Conservation (phyloP, 2,329 filamentous ascomycete species). For the Rhynchosporium graminicola region DNA sequence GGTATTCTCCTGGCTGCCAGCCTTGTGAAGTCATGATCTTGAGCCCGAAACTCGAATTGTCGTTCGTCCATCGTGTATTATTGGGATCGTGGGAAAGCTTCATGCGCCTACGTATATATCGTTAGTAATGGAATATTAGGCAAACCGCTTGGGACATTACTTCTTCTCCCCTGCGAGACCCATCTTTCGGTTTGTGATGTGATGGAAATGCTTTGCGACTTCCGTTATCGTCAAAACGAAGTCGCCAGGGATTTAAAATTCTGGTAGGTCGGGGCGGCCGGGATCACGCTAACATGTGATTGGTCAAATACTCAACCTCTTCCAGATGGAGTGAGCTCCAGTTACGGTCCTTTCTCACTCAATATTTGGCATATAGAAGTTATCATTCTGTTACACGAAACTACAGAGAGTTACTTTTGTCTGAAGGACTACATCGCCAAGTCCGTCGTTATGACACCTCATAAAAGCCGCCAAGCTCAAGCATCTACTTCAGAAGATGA, state of each 20-base stretch:
- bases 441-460: constrained; percentile 27
- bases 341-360: neutral
- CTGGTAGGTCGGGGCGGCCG: constrained; percentile 24
- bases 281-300: constrained; percentile 26
- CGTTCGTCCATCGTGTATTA: constrained; percentile 89
- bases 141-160: constrained; percentile 46
- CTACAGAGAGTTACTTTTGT: neutral
- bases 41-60: constrained; percentile 82
- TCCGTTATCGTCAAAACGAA: constrained; percentile 29
- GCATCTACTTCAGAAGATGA: constrained; percentile 25
- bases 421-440: neutral
- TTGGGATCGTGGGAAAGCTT: constrained; percentile 92
- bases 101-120: constrained; percentile 48
- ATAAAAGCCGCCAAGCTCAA: constrained; percentile 19
- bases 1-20: constrained; percentile 81
- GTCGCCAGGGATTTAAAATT: constrained; percentile 21
- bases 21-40: constrained; percentile 85
- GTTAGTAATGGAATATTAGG: constrained; percentile 1
- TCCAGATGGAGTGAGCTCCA: neutral
- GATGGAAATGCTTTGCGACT: neutral
- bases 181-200: constrained; percentile 48
- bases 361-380: neutral
- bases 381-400: neutral
- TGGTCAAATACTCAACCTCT: constrained; percentile 21
- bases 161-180: constrained; percentile 69